Evolutionary conservation across 2,329 filamentous ascomycete species (phyloP), one percentile per base, ranked within the genome.

Genomic region (Calonectria hawksworthii): DNA sequence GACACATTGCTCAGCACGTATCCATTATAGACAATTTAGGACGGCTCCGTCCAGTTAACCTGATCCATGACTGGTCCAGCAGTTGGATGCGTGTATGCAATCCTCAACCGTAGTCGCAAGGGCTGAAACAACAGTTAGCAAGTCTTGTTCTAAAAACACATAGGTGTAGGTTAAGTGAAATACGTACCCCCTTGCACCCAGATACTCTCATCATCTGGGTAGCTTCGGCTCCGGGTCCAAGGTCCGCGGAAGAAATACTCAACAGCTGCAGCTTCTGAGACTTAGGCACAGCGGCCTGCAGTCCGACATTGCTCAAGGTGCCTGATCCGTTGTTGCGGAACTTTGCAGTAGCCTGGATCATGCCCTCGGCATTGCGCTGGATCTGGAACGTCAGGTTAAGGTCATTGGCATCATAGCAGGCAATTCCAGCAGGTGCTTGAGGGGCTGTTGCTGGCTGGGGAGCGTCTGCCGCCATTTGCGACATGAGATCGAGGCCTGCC

Each of bases 281-380:
- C 87, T 99, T 99, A 11, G 97, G 97, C 69, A 99, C 97, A 0
- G 97, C 97, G 54, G 96, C 97, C 85, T 99, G 97, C 78, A 99
- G 85, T 32, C 95, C 95, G 36, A 99, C 94, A 59, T 91, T 92
- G 21, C 93, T 93, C 64, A 99, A 88, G 18, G 88, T 86, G 18
- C 89, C 90, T 36, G 93, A 92, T 73, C 89, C 89, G 0, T 87
- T 91, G 84, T 99, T 99, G 50, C 91, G 92, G 89, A 99, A 99
- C 11, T 93, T 92, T 21, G 96, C 96, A 65, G 93, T 89, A 9
- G 98, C 93, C 83, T 98, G 96, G 26, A 98, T 93, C 11, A 92
- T 92, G 59, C 93, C 93, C 82, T 95, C 94, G 4, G 94, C 90
- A 78, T 94, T 97, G 56, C 97, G 92, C 84, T 98, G 96, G 63